A percentile compares a stretch with the other conserved stretches of the same genome.
These are phyloP conservation scores for Takakia lepidozioides DNA, from an alignment of 225 moss, liverwort and hornwort genomes.

Conservation along the genomic window DNA sequence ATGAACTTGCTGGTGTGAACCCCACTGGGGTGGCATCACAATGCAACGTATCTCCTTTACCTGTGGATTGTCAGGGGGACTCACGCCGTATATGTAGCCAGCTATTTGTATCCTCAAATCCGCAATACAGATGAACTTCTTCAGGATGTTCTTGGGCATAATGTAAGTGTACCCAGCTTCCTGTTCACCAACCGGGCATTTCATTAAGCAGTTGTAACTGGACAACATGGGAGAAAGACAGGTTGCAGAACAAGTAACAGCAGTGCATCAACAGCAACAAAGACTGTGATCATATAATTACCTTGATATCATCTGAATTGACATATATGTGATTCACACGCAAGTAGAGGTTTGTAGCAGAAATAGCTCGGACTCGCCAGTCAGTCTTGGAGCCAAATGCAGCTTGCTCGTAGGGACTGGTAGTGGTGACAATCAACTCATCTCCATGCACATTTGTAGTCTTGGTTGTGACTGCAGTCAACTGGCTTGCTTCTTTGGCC, in stretches of 20 bases:
- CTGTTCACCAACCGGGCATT: constrained; percentile 23
- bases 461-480: constrained; percentile 98
- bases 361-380: constrained; percentile 98
- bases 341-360: constrained; percentile 95
- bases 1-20: constrained; percentile 97
- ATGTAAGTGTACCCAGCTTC: constrained; percentile 99
- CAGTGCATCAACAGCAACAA: too few relatives aligned
- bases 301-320: constrained; percentile 99
- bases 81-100: constrained; percentile 96
- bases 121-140: constrained; percentile 98
- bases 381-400: constrained; percentile 99
- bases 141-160: constrained; percentile 98
- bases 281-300: too few relatives aligned
- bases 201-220: not conserved
- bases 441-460: constrained; percentile 99
- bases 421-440: constrained; percentile 97
- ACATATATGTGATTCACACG: constrained; percentile 99
- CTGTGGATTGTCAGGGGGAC: constrained; percentile 98
- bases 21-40: constrained; percentile 98
- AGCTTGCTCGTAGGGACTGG: constrained; percentile 99
- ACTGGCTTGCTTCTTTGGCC: constrained; percentile 99
- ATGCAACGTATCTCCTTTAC: constrained; percentile 99
- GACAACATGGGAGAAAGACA: too few relatives aligned
- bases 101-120: constrained; percentile 97
- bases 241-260: too few relatives aligned